Evolutionary conservation across 2,329 filamentous ascomycete genomes (phyloP), one percentile per base, ranked within the genome.

Genomic region (Aspergillus thermomutatus): DNA sequence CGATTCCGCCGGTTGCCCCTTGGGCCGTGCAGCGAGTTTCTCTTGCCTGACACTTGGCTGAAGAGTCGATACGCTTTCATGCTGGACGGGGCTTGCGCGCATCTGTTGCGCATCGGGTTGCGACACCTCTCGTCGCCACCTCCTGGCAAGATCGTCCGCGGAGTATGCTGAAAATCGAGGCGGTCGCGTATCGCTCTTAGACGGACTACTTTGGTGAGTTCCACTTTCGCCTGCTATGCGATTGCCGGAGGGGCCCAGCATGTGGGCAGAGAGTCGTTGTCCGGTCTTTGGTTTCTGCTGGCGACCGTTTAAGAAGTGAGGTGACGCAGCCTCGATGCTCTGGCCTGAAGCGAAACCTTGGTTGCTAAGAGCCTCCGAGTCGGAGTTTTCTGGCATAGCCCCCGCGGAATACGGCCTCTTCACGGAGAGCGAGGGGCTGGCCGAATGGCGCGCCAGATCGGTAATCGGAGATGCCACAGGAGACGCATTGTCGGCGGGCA

Each of bases 371-470:
- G 26, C 59, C 53, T 64, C 59, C 11, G 55, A 56, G 10, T 48
- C 41, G 48, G 52, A 57, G 34, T 58, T 57, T 27, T 60, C 57
- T 4, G 53, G 57, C 6, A 53, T 34, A 25, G 53, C 45, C 8
- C 61, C 63, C 11, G 52, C 50, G 1, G 63, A 64, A n/a, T 55
- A 58, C 21, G 56, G 56, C 51, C 59, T 54, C 27, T 56, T 52
- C 23, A 57, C 54, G 25, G 62, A 56, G 27, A 53, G 53, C 14
- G 62, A 60, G 31, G 59, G 48, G 37, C 57, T 64, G 14, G 58
- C 50, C 8, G 62, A 63, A 48, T 64, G 60, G 19, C 56, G 53
- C 10, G 60, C 62, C 25, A 52, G 57, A 51, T 65, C 61, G 19
- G 60, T 64, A 14, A 52, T 50, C 6, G 58, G 55, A 10, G 62